Evolutionary conservation across 2,329 filamentous ascomycete genomes (phyloP).

Genomic region (Shiraia bambusicola): DNA sequence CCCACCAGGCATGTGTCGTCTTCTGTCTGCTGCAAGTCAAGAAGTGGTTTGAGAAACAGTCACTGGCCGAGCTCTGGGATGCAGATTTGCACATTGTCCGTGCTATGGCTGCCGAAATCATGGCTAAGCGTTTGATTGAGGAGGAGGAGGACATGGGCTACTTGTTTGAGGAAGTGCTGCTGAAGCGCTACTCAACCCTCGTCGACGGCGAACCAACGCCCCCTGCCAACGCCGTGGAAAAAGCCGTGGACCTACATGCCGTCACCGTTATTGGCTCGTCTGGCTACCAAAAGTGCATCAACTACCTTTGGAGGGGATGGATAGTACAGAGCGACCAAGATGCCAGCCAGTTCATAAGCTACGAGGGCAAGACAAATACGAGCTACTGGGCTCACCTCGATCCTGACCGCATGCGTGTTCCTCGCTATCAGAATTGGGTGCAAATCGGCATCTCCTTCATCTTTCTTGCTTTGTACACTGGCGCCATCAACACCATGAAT

Average conservation of each 20-base stretch:
- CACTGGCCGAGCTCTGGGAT: conserved; percentile 84
- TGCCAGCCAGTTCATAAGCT: conserved; percentile 84
- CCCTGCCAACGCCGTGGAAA: conserved; percentile 87
- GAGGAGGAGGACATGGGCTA: conserved; percentile 75
- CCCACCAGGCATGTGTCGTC: conserved; percentile 78
- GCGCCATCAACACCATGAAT: conserved; percentile 93
- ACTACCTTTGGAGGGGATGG: conserved; percentile 93
- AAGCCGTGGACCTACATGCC: conserved; percentile 89
- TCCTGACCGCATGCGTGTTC: conserved; percentile 90
- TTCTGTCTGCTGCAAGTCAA: conserved; percentile 76
- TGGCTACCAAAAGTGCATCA: conserved; percentile 94
- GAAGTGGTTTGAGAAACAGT: conserved; percentile 78
- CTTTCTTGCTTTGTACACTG: conserved; percentile 83
- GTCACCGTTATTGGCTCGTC: conserved; percentile 85
- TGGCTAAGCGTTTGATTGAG: conserved; percentile 91
- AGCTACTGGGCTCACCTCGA: conserved; percentile 81
- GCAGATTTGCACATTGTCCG: conserved; percentile 78
- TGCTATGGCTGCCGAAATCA: conserved; percentile 81
- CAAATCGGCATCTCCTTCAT: conserved; percentile 82
- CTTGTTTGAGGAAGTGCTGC: conserved; percentile 75
- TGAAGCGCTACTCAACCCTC: conserved; percentile 85
- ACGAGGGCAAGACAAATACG: conserved; percentile 76
- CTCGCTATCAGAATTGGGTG: conserved; percentile 86
- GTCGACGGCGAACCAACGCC: conserved; percentile 69
- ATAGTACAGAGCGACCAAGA: conserved; percentile 93